Conservation (phyloP, 2,329 filamentous ascomycete species). For the Emmonsiellopsis sp. region DNA sequence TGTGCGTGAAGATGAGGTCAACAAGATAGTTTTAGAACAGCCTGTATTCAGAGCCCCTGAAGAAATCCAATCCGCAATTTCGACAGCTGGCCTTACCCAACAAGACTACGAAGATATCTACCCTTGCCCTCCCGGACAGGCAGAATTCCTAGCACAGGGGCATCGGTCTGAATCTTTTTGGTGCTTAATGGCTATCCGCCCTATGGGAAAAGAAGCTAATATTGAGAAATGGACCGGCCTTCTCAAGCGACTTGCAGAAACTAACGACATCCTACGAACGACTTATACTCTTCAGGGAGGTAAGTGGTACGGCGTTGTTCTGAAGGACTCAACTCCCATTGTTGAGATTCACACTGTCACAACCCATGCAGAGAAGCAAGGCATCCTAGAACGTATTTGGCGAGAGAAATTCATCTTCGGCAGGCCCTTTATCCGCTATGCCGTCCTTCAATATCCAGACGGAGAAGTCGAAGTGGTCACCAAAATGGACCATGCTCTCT, state of each 20-base stretch:
- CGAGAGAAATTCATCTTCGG: slow-evolving; percentile 22
- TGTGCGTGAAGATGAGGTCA: not conserved
- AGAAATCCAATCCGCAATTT: not conserved
- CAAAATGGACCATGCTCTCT: slow-evolving; percentile 69
- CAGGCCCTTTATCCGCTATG: slow-evolving; percentile 27
- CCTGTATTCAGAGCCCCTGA: not conserved
- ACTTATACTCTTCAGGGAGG: slow-evolving; percentile 49
- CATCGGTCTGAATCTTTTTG: slow-evolving; percentile 46
- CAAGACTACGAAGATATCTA: slow-evolving; percentile 12
- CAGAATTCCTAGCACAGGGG: slow-evolving; percentile 25
- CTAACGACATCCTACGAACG: slow-evolving; percentile 73
- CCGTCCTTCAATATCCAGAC: slow-evolving; percentile 17
- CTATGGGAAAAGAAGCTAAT: slow-evolving; percentile 51
- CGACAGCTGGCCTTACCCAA: not conserved
- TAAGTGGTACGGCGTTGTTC: slow-evolving; percentile 63
- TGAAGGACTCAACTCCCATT: slow-evolving; percentile 29
- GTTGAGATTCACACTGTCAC: slow-evolving; percentile 8
- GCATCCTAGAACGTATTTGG: slow-evolving; percentile 17
- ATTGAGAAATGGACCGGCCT: slow-evolving; percentile 43
- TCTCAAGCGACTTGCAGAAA: slow-evolving; percentile 53
- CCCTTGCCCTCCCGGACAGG: slow-evolving; percentile 12
- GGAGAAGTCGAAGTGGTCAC: slow-evolving; percentile 11
- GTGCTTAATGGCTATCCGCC: slow-evolving; percentile 54
- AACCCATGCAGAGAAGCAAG: slow-evolving; percentile 16
- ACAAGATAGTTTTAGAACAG: not conserved